Evolutionary conservation across 1,284 basidiomycete genomes (phyloP), one percentile per base, ranked within the genome.

Genomic region (Trichosporon asahii): DNA sequence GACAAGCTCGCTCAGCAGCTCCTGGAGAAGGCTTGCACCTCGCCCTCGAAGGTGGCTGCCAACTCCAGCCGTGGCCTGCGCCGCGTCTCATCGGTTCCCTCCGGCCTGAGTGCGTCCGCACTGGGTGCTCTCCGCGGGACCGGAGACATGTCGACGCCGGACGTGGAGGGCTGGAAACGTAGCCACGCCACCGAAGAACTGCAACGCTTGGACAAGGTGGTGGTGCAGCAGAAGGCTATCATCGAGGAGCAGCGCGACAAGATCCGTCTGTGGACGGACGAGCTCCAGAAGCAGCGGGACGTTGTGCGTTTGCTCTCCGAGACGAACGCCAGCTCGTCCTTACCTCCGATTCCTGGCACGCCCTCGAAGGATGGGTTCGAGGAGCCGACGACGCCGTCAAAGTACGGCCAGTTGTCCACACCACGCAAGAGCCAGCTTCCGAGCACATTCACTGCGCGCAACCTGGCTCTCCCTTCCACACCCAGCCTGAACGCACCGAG

Each of bases 211-310:
- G 82, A 82, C 71, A 81, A 78, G 72, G 77, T 83, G 11, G 76
- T 84, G 33, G 77, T 79, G 35, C 75, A 76, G 23, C 79, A 82
- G 70, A 76, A 80, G 71, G 75, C 68, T 3, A 73, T 82, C 29
- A 83, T 83, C 35, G 77, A 78, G 12, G 80, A 82, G 65, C 78
- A 83, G 72, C 72, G 78, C 66, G 75, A 75, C 70, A 82, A 81
- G 76, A 81, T 84, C 44, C 73, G 75, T 64, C 70, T 75, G 46
- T 84, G 82, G 82, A 73, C 77, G n/a, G 75, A 76, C 76, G 77
- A 82, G 57, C 79, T 83, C 21, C 76, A 80, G 33, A 76, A 79
- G 67, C 81, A 84, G 70, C 76, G 78, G 25, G 77, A 80, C 63
- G 70, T 81, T 18, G 80, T 84, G 25, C 75, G 77, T 23, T 55